phyloP scores from a whole-genome alignment of 1,139 yeast species.

The Kodamaea alishanica region DNA sequence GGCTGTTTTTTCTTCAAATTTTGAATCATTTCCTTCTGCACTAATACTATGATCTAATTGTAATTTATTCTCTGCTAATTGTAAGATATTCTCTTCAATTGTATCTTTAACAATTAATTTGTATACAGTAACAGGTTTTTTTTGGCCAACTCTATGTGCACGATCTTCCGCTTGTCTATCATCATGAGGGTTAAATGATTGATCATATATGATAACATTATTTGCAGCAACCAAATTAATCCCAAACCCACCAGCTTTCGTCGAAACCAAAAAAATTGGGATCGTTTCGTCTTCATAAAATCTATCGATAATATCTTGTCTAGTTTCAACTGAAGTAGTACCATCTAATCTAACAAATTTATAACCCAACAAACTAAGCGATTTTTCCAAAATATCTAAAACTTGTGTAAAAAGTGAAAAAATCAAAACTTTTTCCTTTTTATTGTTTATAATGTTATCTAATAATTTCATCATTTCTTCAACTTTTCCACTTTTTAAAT shows the following conservation, averaged over 20 bases:
- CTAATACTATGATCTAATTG: constrained; percentile 76
- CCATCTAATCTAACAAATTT: constrained; percentile 89
- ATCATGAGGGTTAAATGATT: constrained; percentile 95
- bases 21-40: constrained; percentile 42
- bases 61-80: constrained; percentile 83
- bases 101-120: constrained; percentile 72
- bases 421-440: constrained; percentile 68
- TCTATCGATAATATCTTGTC: constrained; percentile 88
- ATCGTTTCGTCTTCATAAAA: constrained; percentile 80
- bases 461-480: constrained; percentile 54
- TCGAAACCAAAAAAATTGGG: constrained; percentile 82
- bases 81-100: constrained; percentile 84
- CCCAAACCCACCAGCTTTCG: constrained; percentile 98
- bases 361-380: constrained; percentile 60
- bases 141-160: constrained; percentile 97
- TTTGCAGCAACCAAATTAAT: constrained; percentile 95
- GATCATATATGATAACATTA: constrained; percentile 85
- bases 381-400: constrained; percentile 79
- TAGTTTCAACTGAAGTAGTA: constrained; percentile 83
- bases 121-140: constrained; percentile 76
- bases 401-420: constrained; percentile 93
- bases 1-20: constrained; percentile 52
- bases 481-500: constrained; percentile 78
- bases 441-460: constrained; percentile 48
- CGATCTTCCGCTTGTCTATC: constrained; percentile 98